Evolutionary conservation across 805 yeast genomes (phyloP), one percentile per base, ranked within the genome.

Genomic region (Metschnikowia anglica): DNA sequence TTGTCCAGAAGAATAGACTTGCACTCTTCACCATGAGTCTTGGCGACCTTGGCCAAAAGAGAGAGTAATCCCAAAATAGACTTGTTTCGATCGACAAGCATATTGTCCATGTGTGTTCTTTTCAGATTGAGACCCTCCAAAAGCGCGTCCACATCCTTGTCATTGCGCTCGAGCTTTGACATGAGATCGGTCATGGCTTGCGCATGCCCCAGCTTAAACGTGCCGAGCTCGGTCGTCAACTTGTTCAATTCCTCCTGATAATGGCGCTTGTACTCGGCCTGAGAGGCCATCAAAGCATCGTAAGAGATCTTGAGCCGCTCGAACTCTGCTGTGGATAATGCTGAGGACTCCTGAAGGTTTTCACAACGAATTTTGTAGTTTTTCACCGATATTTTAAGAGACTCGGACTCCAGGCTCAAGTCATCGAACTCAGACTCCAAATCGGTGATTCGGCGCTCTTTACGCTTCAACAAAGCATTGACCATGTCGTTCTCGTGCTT

Each of bases 401-500:
- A 64, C 48, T 81, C 85, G 23, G 72, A 68, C 16, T 63, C 59
- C 6, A 77, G 66, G 31, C 66, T 54, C n/a, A 76, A 53, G 17
- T 75, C 79, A 41, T 72, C 71, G 43, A 75, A 61, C 50, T 79
- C 80, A 30, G 63, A 67, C 59, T 88, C 95, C 53, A 86, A 63
- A 51, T 84, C 91, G 23, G 67, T 55, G 19, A 85, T 75, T 40
- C 87, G 69, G 39, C 90, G 71, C 53, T 85, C 88, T 54, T 85
- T 85, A 39, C 95, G 68, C 48, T 76, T 79, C 45, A 87, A 63
- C 48, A 85, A 65, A 1, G 88, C 80, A 54, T 77, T 82, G 32
- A 84, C 70, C 68, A 83, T 83, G 49, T 85, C 89, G 53, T 83
- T 83, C 55, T 88, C 91, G 59, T 85, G 90, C 60, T 83, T 83